These are phyloP conservation scores for Boletus pseudopeckii DNA, from an alignment of 768 basidiomycete genomes.

Conservation along the genomic window DNA sequence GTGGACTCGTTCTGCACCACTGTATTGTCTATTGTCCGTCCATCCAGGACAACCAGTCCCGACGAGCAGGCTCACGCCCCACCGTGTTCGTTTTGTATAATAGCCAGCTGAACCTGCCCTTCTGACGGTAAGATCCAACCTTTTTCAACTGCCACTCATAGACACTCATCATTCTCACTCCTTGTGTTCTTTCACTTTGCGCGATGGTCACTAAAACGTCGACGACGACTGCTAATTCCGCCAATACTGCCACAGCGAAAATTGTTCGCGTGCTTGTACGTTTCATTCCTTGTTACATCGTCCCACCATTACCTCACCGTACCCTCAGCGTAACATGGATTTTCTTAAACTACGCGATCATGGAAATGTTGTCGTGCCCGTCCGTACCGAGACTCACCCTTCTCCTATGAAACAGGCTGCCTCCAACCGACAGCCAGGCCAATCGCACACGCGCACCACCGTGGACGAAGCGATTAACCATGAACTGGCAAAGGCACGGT, in stretches of 20 bases:
- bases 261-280: neutral
- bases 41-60: neutral
- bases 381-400: neutral
- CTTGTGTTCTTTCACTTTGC: neutral
- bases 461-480: neutral
- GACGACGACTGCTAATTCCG: neutral
- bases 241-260: neutral
- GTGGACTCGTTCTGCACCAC: neutral
- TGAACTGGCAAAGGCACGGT: conserved; percentile 3
- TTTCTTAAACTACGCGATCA: neutral
- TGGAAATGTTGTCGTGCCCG: neutral
- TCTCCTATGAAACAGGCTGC: neutral
- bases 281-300: neutral
- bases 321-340: neutral
- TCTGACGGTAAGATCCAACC: neutral
- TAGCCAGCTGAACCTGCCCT: neutral
- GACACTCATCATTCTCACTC: neutral
- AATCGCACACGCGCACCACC: neutral
- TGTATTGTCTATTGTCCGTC: neutral
- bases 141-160: neutral
- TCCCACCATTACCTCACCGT: neutral
- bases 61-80: neutral
- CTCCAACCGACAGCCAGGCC: neutral
- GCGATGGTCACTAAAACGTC: neutral
- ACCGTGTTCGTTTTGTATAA: neutral